phyloP scores from a whole-genome alignment of 2,329 filamentous ascomycete genomes.

The Trematosphaeria pertusa region DNA sequence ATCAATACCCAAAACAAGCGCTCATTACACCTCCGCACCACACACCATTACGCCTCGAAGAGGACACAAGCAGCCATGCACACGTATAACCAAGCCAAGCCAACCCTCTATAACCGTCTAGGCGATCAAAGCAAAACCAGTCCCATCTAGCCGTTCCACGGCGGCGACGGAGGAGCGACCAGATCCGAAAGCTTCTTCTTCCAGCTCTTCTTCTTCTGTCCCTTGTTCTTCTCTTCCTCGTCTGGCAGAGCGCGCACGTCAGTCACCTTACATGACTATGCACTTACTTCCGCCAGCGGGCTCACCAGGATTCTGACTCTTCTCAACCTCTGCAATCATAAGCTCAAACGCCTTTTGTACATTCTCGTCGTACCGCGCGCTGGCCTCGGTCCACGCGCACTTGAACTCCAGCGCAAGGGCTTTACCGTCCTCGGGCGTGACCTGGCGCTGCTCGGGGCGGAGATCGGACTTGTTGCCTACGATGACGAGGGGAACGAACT shows the following conservation, averaged over 20 bases:
- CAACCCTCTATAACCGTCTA: slow-evolving; percentile 9
- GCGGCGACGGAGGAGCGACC: too few relatives aligned
- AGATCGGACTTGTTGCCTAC: slow-evolving; percentile 98
- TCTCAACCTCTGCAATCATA: slow-evolving; percentile 94
- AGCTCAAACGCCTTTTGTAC: slow-evolving; percentile 92
- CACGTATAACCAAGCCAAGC: slow-evolving; percentile 7
- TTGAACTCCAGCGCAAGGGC: slow-evolving; percentile 85
- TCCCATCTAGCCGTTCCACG: too few relatives aligned
- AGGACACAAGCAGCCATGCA: slow-evolving; percentile 8
- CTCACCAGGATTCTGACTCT: slow-evolving; percentile 87
- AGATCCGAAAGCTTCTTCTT: slow-evolving; percentile 1
- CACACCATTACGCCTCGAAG: slow-evolving; percentile 34
- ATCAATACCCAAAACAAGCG: slow-evolving; percentile 11
- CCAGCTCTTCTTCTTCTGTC: background rate
- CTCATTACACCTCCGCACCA: slow-evolving; percentile 32
- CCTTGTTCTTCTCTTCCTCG: background rate
- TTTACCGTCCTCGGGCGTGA: slow-evolving; percentile 83
- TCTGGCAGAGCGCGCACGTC: slow-evolving; percentile 20
- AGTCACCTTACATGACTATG: slow-evolving; percentile 72
- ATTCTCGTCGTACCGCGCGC: slow-evolving; percentile 92
- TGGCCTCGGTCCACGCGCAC: slow-evolving; percentile 94
- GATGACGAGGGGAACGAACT: slow-evolving; percentile 90
- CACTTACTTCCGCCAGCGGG: slow-evolving; percentile 83
- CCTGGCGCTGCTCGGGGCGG: slow-evolving; percentile 89
- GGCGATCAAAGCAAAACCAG: background rate